Evolutionary conservation across 1,284 basidiomycete genomes (phyloP), one percentile per base, ranked within the genome.

Genomic region (Moesziomyces aphidis): DNA sequence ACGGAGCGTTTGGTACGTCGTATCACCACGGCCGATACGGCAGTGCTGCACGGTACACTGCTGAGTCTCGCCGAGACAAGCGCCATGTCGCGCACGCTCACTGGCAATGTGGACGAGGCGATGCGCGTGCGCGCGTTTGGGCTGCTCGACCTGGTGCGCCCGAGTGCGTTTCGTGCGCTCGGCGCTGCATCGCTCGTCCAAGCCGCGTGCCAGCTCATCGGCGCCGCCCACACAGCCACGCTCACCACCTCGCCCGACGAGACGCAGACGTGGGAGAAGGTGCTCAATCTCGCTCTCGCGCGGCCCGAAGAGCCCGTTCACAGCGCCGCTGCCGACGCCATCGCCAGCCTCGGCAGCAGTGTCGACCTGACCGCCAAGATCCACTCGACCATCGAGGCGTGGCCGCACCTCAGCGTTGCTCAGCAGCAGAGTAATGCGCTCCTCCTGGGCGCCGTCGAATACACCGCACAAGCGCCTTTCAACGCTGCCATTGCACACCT

Each of bases 21-120:
- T 5, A 54, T 77, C 78, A 39, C 21, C 6, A 56, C 71, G 10
- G 44, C 48, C 39, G 94, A 97, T 82, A 79, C 87, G 5, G 86
- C 88, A 22, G 91, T 93, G 78, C 86, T 93, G 3, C 95, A 97
- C 81, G 95, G 95, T 3, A 90, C 89, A n/a, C 85, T 97, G 7
- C 87, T 91, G 15, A 90, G 90, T 1, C 86, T 97, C 31, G 88
- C 89, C 6, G 90, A 94, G 79, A 86, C 97, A 9, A 90, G 92
- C 0, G 83, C 85, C 26, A 88, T 68, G 9, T 80, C 70, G 48
- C 89, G 13, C 10, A 54, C 53, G 3, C 39, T 51, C 89, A 88
- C 82, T 85, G 84, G 31, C 80, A 85, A 54, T 0, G 39, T 48
- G 7, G 51, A 46, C 7, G 61, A 70, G 22, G 5, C 10, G 21